These are phyloP conservation scores for Cladosporium sphaerospermum DNA, from an alignment of 2,329 filamentous ascomycete species.

Conservation along the genomic window DNA sequence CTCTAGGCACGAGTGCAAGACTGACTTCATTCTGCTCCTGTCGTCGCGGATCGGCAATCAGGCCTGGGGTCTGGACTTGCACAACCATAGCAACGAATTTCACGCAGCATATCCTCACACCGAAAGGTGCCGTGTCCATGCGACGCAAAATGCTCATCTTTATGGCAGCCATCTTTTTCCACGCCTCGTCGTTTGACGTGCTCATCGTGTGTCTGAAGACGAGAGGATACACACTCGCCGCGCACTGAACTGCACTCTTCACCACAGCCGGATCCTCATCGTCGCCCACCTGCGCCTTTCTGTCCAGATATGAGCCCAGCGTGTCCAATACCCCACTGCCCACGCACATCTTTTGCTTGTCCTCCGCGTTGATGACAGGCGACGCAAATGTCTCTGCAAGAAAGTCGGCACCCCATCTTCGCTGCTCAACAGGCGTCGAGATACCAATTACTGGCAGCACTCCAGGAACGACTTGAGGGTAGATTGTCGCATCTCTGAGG, in stretches of 20 bases:
- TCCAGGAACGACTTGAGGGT: conserved; percentile 83
- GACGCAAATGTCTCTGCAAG: conserved; percentile 93
- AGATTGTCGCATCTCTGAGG: conserved; percentile 78
- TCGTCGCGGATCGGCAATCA: conserved; percentile 77
- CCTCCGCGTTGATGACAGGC: conserved; percentile 67
- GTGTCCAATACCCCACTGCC: conserved; percentile 70
- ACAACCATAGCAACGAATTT: conserved; percentile 95
- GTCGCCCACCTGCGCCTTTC: conserved; percentile 44
- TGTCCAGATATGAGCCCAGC: conserved; percentile 47
- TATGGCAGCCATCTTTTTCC: conserved; percentile 82
- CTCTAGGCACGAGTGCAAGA: conserved; percentile 73
- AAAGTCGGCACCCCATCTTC: conserved; percentile 94
- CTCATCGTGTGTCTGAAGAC: conserved; percentile 88
- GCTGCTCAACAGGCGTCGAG: conserved; percentile 67
- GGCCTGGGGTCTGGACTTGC: conserved; percentile 80
- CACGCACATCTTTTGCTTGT: conserved; percentile 60
- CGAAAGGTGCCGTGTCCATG: conserved; percentile 73
- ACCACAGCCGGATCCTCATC: conserved; percentile 73
- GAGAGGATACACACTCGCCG: conserved; percentile 87
- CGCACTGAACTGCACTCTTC: conserved; percentile 79
- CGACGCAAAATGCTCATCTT: conserved; percentile 82
- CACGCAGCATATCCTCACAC: conserved; percentile 87
- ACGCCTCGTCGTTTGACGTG: conserved; percentile 77
- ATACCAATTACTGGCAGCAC: conserved; percentile 87
- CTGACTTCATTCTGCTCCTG: conserved; percentile 76